These are phyloP conservation scores for Colletotrichum spinosum DNA, from an alignment of 2,329 filamentous ascomycete genomes.

Conservation along the genomic window DNA sequence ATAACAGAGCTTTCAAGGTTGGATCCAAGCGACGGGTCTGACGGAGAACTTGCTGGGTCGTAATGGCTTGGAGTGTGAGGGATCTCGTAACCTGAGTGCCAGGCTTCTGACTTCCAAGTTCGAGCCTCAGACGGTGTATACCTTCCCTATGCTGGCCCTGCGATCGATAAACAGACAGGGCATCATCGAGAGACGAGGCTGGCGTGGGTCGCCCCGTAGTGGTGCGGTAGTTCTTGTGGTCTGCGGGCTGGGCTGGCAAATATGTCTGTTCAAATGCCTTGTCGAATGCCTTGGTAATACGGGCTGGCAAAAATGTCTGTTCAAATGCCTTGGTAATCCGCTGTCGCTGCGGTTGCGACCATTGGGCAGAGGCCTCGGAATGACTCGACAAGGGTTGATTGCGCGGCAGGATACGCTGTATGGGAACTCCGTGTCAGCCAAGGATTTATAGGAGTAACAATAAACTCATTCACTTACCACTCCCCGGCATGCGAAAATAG, in stretches of 20 bases:
- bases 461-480: conserved; percentile 1
- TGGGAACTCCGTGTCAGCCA: not conserved
- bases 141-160: too few species aligned
- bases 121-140: too few species aligned
- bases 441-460: too few species aligned
- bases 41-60: conserved; percentile 30
- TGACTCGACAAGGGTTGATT: not conserved
- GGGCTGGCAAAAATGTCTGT: too few species aligned
- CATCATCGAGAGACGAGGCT: not conserved
- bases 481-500: not conserved
- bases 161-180: not conserved
- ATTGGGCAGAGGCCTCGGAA: too few species aligned
- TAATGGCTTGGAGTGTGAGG: conserved; percentile 15
- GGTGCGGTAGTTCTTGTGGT: not conserved
- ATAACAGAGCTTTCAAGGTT: conserved; percentile 9
- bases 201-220: not conserved
- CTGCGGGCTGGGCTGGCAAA: not conserved
- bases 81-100: too few species aligned
- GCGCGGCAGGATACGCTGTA: not conserved
- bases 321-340: not conserved
- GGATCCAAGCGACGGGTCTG: conserved; percentile 3
- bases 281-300: not conserved
- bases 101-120: too few species aligned
- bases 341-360: too few species aligned
- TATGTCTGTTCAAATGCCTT: not conserved